A percentile compares a stretch with the other conserved stretches of the same genome.
Evolutionary conservation across 2,329 filamentous ascomycete species (phyloP).

Genomic region (Daldinia eschscholtzii): DNA sequence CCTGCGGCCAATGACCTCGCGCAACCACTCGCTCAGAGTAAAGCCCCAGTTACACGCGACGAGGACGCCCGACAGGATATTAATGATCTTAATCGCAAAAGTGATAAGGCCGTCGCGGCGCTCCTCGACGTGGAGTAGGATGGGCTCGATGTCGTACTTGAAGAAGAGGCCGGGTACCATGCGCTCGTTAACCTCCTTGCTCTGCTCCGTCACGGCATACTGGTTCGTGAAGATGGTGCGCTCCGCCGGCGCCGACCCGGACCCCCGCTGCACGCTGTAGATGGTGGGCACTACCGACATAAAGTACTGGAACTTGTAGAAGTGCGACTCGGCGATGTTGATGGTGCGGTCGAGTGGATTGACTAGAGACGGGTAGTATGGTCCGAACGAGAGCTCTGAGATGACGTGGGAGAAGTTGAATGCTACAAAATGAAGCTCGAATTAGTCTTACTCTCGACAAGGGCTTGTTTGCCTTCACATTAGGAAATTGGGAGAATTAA

Average conservation of each 20-base stretch:
- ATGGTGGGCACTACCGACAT: constrained; percentile 93
- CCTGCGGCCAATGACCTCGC: constrained; percentile 66
- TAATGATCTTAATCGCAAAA: constrained; percentile 85
- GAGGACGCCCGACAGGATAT: constrained; percentile 89
- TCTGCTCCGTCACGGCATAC: constrained; percentile 95
- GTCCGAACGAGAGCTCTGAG: constrained; percentile 94
- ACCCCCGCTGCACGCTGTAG: constrained; percentile 74
- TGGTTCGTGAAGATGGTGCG: constrained; percentile 91
- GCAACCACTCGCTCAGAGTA: constrained; percentile 82
- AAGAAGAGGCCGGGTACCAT: constrained; percentile 91
- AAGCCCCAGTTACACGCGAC: constrained; percentile 96
- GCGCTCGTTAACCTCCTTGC: constrained; percentile 75
- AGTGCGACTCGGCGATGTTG: constrained; percentile 79
- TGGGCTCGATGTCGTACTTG: constrained; percentile 99
- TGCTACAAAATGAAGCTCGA: constrained; percentile 60
- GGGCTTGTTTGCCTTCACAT: background rate
- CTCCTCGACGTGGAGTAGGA: constrained; percentile 87
- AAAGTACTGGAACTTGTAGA: constrained; percentile 99
- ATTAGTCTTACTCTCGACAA: constrained; percentile 41
- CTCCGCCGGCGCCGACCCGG: constrained; percentile 50
- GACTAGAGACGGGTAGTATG: constrained; percentile 92
- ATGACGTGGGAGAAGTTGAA: constrained; percentile 99
- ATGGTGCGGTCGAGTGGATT: constrained; percentile 96
- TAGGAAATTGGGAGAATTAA: background rate
- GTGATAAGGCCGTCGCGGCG: constrained; percentile 79